Evolutionary conservation across 768 basidiomycete genomes (phyloP), one percentile per base, ranked within the genome.

Genomic region (Trametes maxima): DNA sequence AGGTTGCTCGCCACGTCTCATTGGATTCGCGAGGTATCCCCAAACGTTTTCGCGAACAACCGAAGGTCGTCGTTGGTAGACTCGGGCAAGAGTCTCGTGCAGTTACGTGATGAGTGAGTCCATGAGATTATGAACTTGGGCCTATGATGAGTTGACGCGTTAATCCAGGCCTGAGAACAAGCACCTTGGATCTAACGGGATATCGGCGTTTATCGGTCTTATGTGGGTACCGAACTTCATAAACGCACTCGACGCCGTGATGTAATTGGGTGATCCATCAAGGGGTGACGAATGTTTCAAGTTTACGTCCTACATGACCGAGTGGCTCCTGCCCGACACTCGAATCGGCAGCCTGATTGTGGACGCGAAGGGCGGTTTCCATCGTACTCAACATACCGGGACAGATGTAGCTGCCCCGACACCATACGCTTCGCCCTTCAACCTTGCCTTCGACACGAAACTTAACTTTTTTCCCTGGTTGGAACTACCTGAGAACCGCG

Each of bases 231-330:
- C 13, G 11, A 22, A n/a, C n/a, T n/a, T 14, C 2, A n/a, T n/a
- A 0, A 17, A 5, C 7, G 21, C 45, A 13, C 6, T 22, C 3
- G 1, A 24, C 2, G 5, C 5, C 33, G 12, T 37, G 17, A 35
- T 1, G n/a, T 12, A 10, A 45, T 33, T 7, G 14, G 17, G 17
- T 17, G 42, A 36, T 19, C 17, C 12, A 14, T 5, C 0, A 14
- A 46, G 62, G 55, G 90, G 89, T 64, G 90, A 92, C 68, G 90
- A 92, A 68, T 79, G 89, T 33, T 83, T 85, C 76, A 92, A 92
- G 72, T 80, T 88, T 3, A 84, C 87, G 13, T 84, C 87, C 6
- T 91, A 87, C 66, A 79, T 92, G 60, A 89, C 90, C 0, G 90
- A 92, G 40, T 68, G 73, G 28, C 68, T 72, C 47, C 63, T 66